A percentile compares a stretch with the other conserved stretches of the same genome.
phyloP scores from a whole-genome alignment of 805 yeast genomes.

The Candida jianshihensis region DNA sequence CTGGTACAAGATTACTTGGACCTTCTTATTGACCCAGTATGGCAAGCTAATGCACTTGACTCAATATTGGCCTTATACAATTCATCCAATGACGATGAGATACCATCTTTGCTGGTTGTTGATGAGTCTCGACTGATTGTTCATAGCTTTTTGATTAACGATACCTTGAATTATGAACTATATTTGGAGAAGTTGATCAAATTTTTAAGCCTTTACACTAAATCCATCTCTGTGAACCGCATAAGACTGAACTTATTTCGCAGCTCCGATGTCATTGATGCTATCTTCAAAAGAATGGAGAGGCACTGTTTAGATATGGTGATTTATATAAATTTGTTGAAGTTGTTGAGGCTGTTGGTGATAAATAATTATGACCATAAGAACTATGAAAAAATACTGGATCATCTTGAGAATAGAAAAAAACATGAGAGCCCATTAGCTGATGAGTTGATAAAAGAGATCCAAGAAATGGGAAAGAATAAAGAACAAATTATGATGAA shows the following conservation, averaged over 20 bases:
- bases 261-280: slow-evolving; percentile 6
- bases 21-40: slow-evolving; percentile 38
- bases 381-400: slow-evolving; percentile 9
- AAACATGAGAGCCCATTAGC: slow-evolving; percentile 12
- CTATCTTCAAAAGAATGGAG: slow-evolving; percentile 9
- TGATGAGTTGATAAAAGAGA: slow-evolving; percentile 19
- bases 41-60: slow-evolving; percentile 48
- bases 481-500: slow-evolving; percentile 27
- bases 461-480: slow-evolving; percentile 7
- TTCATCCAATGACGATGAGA: slow-evolving; percentile 20
- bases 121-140: slow-evolving; percentile 27
- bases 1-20: slow-evolving; percentile 29
- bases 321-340: slow-evolving; percentile 16
- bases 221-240: slow-evolving; percentile 14
- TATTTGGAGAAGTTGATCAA: slow-evolving; percentile 34
- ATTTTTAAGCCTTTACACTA: slow-evolving; percentile 16
- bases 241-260: slow-evolving; percentile 15
- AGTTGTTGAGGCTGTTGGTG: slow-evolving; percentile 13
- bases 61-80: slow-evolving; percentile 40
- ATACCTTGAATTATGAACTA: slow-evolving; percentile 36
- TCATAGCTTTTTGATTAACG: slow-evolving; percentile 33
- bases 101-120: slow-evolving; percentile 20
- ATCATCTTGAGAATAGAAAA: slow-evolving; percentile 3
- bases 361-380: slow-evolving; percentile 7
- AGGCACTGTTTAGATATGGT: slow-evolving; percentile 9